phyloP scores from a whole-genome alignment of 495 filamentous ascomycete species.

The Aspergillus baeticus region DNA sequence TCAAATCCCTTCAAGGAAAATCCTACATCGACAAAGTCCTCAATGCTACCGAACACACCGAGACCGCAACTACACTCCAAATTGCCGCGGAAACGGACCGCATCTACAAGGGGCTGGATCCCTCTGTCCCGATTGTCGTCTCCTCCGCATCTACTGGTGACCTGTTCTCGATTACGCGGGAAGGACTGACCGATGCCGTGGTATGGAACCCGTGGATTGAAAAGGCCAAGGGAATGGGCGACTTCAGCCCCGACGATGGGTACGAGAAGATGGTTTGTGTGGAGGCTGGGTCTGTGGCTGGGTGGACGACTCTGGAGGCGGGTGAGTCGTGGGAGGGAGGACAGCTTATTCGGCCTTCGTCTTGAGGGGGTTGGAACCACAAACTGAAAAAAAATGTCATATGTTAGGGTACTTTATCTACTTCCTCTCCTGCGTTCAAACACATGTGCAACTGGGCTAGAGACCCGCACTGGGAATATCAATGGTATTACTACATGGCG shows the following conservation, averaged over 20 bases:
- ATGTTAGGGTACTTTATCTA: too few relatives aligned
- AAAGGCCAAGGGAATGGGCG: conserved; percentile 75
- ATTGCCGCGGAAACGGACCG: conserved; percentile 82
- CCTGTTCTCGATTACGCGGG: conserved; percentile 69
- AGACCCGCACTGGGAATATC: too few relatives aligned
- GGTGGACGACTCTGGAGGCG: conserved; percentile 79
- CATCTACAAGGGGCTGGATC: conserved; percentile 69
- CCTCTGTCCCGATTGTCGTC: conserved; percentile 43
- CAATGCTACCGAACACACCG: conserved; percentile 53
- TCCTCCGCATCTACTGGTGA: conserved; percentile 59
- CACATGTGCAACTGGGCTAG: too few relatives aligned
- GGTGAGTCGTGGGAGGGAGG: conserved; percentile 90
- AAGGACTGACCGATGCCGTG: conserved; percentile 81
- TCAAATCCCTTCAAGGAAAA: conserved; percentile 71
- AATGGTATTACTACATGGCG: too few relatives aligned
- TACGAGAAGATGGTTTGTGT: conserved; percentile 92
- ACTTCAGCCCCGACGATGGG: conserved; percentile 86
- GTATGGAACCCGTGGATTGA: conserved; percentile 98
- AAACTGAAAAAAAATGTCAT: too few relatives aligned
- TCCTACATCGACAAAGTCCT: conserved; percentile 82
- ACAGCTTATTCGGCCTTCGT: conserved; percentile 60
- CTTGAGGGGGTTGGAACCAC: too few relatives aligned
- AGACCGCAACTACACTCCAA: conserved; percentile 49
- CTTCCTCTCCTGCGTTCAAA: too few relatives aligned
- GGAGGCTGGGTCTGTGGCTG: conserved; percentile 80